These are phyloP conservation scores for Exophiala sp. DNA, from an alignment of 2,329 filamentous ascomycete species.

Conservation along the genomic window DNA sequence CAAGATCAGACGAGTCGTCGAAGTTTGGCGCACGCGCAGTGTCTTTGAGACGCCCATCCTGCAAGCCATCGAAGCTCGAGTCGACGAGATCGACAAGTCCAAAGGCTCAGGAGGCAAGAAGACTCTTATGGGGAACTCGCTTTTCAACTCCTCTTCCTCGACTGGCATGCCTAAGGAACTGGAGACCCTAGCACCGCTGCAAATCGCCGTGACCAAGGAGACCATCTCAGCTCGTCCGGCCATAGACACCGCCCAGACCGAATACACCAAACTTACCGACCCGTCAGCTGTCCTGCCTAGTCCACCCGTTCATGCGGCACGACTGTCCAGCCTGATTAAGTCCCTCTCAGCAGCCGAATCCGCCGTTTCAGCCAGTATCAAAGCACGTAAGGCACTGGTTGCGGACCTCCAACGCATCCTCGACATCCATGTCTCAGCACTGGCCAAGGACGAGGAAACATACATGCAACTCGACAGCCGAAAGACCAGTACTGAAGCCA, in stretches of 20 bases:
- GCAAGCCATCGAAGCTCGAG: constrained; percentile 70
- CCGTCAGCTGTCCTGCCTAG: constrained; percentile 66
- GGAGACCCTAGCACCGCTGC: constrained; percentile 67
- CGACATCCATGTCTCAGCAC: constrained; percentile 64
- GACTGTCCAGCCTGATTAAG: constrained; percentile 84
- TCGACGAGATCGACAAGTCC: constrained; percentile 65
- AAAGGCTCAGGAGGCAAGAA: constrained; percentile 47
- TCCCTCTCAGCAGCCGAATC: constrained; percentile 82
- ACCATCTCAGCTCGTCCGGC: constrained; percentile 64
- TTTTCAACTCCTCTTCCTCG: constrained; percentile 60
- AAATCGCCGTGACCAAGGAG: constrained; percentile 71
- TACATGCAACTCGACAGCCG: constrained; percentile 63
- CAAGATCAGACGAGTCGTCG: constrained; percentile 83
- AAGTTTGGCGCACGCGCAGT: constrained; percentile 83
- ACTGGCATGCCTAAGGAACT: constrained; percentile 69
- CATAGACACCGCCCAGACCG: constrained; percentile 67
- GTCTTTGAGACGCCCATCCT: constrained; percentile 84
- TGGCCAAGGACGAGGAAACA: constrained; percentile 67
- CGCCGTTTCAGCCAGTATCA: constrained; percentile 84
- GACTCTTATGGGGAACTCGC: constrained; percentile 62
- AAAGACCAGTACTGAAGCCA: constrained; percentile 69
- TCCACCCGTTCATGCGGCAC: constrained; percentile 85
- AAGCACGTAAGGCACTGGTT: constrained; percentile 74
- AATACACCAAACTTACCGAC: constrained; percentile 80
- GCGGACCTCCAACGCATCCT: constrained; percentile 78